These are phyloP conservation scores for Thecaphora frezii DNA, from an alignment of 1,284 basidiomycete species.

Conservation along the genomic window DNA sequence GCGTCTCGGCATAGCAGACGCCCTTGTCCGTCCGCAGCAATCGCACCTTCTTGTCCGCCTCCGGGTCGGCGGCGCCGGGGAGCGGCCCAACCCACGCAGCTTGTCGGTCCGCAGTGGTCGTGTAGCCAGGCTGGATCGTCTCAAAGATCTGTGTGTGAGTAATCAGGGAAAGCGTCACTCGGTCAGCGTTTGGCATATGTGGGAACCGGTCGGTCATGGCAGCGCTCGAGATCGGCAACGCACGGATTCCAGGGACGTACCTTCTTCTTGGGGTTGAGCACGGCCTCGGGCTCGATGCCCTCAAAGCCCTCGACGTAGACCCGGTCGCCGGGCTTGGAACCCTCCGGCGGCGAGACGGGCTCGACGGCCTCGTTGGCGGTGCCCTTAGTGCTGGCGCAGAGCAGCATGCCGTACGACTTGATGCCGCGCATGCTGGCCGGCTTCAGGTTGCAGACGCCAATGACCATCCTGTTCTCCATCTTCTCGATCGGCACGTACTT, in stretches of 20 bases:
- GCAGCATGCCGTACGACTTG: conserved; percentile 57
- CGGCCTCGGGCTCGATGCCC: conserved; percentile 48
- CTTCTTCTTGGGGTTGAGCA: conserved; percentile 59
- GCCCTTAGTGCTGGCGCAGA: conserved; percentile 54
- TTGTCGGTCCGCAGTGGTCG: conserved; percentile 38
- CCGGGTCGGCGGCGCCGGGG: conserved; percentile 43
- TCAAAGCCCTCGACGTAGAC: conserved; percentile 57
- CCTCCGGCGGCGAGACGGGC: conserved; percentile 53
- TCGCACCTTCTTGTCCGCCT: conserved; percentile 48
- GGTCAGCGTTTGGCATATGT: background rate
- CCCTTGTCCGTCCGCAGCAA: conserved; percentile 50
- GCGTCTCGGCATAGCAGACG: conserved; percentile 39
- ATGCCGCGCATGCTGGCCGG: conserved; percentile 58
- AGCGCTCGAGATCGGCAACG: background rate
- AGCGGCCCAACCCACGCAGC: conserved; percentile 53
- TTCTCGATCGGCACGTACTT: conserved; percentile 57
- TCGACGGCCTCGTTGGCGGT: conserved; percentile 57
- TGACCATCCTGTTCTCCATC: conserved; percentile 55
- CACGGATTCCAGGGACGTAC: conserved; percentile 21
- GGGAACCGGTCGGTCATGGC: background rate
- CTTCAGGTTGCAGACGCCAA: conserved; percentile 59
- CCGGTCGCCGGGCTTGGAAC: conserved; percentile 48
- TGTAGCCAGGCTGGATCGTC: conserved; percentile 56
- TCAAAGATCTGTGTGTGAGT: conserved; percentile 54
- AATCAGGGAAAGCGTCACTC: background rate